Conservation (phyloP, 129 eudicot species). For the Artemisia tridentata region DNA sequence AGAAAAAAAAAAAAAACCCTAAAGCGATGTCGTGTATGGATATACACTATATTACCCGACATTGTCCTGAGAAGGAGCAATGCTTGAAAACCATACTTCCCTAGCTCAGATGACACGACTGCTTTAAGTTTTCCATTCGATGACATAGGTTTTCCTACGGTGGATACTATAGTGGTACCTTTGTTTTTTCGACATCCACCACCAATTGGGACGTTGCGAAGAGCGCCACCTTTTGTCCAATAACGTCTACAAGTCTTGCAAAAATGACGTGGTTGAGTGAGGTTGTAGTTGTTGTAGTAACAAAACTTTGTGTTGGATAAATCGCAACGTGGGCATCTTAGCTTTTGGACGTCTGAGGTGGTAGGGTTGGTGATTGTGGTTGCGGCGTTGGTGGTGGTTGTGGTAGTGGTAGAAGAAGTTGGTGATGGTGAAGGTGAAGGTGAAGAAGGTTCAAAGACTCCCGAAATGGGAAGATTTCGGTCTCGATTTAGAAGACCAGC, state of each 20-base stretch:
- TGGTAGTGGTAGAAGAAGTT: slow-evolving; percentile 36
- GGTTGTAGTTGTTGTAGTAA: slow-evolving; percentile 92
- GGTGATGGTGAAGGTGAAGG: slow-evolving; percentile 43
- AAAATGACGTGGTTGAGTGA: slow-evolving; percentile 91
- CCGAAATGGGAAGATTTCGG: slow-evolving; percentile 41
- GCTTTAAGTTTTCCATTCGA: slow-evolving; percentile 34
- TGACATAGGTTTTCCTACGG: slow-evolving; percentile 31
- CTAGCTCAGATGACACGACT: slow-evolving; percentile 45
- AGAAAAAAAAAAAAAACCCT: too few species aligned
- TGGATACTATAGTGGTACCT: slow-evolving; percentile 29
- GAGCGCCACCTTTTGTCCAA: slow-evolving; percentile 91
- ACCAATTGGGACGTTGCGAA: slow-evolving; percentile 80
- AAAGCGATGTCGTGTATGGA: too few species aligned
- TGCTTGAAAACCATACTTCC: slow-evolving; percentile 37
- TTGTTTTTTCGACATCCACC: slow-evolving; percentile 83
- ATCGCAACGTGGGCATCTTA: slow-evolving; percentile 79
- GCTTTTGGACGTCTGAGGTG: slow-evolving; percentile 43
- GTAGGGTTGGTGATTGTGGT: slow-evolving; percentile 17
- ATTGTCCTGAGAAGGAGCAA: too few species aligned
- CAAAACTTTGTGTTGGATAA: slow-evolving; percentile 78
- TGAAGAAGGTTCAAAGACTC: slow-evolving; percentile 33
- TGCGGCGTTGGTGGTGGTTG: slow-evolving; percentile 23
- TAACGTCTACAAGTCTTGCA: slow-evolving; percentile 90
- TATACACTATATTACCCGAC: too few species aligned
- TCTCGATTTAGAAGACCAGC: slow-evolving; percentile 41